phyloP scores from a whole-genome alignment of 805 yeast species.

The Pichia californica region DNA sequence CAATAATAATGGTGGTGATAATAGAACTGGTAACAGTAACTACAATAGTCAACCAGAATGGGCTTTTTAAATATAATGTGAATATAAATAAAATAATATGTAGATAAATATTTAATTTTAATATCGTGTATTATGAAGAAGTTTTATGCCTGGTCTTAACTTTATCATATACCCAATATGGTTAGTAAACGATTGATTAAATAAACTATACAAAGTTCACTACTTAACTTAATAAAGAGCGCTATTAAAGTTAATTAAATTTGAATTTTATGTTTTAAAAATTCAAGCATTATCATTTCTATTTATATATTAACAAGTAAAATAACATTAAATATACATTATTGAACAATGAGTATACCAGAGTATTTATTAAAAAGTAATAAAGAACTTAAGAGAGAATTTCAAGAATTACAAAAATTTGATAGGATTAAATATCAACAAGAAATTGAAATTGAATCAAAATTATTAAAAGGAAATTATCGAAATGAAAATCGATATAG shows the following conservation, averaged over 20 bases:
- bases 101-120: no score
- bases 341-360: neutral
- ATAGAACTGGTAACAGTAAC: neutral
- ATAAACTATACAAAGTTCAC: no score
- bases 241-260: no score
- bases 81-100: neutral
- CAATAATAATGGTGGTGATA: constrained; percentile 7
- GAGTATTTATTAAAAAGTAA: neutral
- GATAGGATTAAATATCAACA: neutral
- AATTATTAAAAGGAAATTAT: neutral
- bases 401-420: neutral
- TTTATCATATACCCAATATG: no score
- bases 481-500: constrained; percentile 43
- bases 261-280: no score
- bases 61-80: constrained; percentile 15
- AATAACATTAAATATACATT: no score
- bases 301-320: neutral
- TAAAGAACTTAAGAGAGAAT: neutral
- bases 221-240: no score
- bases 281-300: no score
- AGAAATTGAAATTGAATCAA: no score
- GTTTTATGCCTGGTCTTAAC: no score
- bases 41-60: constrained; percentile 20
- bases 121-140: no score
- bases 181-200: no score